phyloP scores from a whole-genome alignment of 2,329 filamentous ascomycete species.

The Aulographum hederae region DNA sequence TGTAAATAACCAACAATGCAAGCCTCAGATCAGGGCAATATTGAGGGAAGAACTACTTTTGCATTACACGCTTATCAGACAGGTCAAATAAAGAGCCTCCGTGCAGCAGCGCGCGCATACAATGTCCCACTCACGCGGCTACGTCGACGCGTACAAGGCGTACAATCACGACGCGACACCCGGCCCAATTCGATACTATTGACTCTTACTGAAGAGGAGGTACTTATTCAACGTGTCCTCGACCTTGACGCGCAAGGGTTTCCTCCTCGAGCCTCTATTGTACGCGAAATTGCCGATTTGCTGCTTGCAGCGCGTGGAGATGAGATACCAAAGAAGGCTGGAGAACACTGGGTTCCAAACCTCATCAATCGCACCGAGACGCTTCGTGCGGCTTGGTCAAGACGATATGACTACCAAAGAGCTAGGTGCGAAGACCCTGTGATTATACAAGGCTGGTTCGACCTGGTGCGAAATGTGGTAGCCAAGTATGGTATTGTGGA shows the following conservation, averaged over 20 bases:
- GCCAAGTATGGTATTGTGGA: constrained; percentile 3
- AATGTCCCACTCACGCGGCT: neutral
- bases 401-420: constrained; percentile 2
- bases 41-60: neutral
- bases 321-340: neutral
- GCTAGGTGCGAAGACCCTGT: constrained; percentile 3
- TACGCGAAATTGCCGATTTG: neutral
- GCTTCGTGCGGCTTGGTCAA: neutral
- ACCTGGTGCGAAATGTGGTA: constrained; percentile 1
- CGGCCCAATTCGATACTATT: neutral
- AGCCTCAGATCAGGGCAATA: neutral
- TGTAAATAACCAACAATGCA: neutral
- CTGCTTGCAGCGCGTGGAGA: neutral
- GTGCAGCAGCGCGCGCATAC: neutral
- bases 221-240: neutral
- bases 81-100: neutral
- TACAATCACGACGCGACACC: neutral
- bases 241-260: neutral
- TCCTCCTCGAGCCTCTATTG: neutral
- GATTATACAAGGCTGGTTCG: constrained; percentile 2
- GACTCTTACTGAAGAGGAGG: neutral
- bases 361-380: neutral
- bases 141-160: neutral
- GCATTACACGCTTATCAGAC: neutral
- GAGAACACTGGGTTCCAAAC: constrained; percentile 1